Evolutionary conservation across 208 protist species (phyloP).

Genomic region (Leishmania gerbilli): DNA sequence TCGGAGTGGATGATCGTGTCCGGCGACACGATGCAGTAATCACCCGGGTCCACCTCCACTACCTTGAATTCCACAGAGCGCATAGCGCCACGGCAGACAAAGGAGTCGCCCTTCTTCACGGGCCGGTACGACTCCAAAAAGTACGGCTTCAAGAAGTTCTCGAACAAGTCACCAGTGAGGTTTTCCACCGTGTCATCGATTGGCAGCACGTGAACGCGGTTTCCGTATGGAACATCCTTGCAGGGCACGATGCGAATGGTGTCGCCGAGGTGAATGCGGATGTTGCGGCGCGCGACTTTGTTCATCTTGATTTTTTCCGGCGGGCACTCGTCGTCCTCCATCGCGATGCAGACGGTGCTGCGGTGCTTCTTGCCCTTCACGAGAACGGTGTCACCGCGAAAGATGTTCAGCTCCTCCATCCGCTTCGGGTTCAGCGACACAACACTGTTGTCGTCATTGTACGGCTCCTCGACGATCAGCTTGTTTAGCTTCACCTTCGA

Average conservation of each 20-base stretch:
- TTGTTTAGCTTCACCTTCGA: slow-evolving; percentile 90
- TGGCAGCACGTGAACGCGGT: slow-evolving; percentile 99
- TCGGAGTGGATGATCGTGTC: slow-evolving; percentile 99
- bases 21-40: slow-evolving; percentile 98
- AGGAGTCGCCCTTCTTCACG: slow-evolving; percentile 98
- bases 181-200: slow-evolving; percentile 99
- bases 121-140: slow-evolving; percentile 99
- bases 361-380: slow-evolving; percentile 99
- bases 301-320: slow-evolving; percentile 99
- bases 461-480: slow-evolving; percentile 97
- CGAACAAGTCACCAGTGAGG: slow-evolving; percentile 99
- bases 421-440: slow-evolving; percentile 94
- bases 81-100: slow-evolving; percentile 98
- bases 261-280: slow-evolving; percentile 98
- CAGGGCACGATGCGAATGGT: slow-evolving; percentile 96
- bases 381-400: slow-evolving; percentile 97
- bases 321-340: slow-evolving; percentile 93
- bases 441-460: slow-evolving; percentile 98
- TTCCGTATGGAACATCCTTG: slow-evolving; percentile 98
- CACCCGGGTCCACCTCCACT: slow-evolving; percentile 98
- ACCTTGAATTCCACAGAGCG: slow-evolving; percentile 99
- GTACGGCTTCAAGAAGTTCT: slow-evolving; percentile 99
- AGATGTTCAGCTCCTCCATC: slow-evolving; percentile 98
- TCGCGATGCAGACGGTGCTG: slow-evolving; percentile 97
- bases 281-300: slow-evolving; percentile 99